Percentiles rank a stretch among this genome's conserved stretches.
Conservation (phyloP, 78 protist species). For the Polysphondylium violaceum region DNA sequence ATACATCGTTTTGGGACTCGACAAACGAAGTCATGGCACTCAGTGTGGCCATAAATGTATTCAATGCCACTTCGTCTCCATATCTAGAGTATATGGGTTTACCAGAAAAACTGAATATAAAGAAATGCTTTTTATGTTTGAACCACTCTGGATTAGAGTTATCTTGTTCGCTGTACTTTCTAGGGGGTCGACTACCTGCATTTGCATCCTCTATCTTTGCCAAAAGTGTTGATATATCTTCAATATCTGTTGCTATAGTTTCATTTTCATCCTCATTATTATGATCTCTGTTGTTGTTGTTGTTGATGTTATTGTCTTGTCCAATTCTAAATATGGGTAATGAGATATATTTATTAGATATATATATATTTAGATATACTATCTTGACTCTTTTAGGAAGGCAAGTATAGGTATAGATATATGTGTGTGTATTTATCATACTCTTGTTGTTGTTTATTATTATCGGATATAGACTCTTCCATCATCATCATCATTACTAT, state of each 20-base stretch:
- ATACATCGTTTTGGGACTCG: conserved; percentile 63
- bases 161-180: conserved; percentile 54
- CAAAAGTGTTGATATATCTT: background rate
- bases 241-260: conserved; percentile 16
- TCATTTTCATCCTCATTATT: too few relatives aligned
- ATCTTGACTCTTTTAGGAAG: too few relatives aligned
- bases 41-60: conserved; percentile 79
- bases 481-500: too few relatives aligned
- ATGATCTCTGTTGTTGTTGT: too few relatives aligned
- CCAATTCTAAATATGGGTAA: too few relatives aligned
- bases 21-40: conserved; percentile 82
- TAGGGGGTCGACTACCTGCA: background rate
- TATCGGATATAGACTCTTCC: too few relatives aligned
- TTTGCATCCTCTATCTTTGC: conserved; percentile 2
- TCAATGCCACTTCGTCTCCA: conserved; percentile 80
- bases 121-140: conserved; percentile 63
- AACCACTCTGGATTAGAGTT: conserved; percentile 79
- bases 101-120: conserved; percentile 57
- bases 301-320: too few relatives aligned
- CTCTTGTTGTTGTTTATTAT: too few relatives aligned
- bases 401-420: too few relatives aligned
- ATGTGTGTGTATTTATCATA: too few relatives aligned
- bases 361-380: too few relatives aligned
- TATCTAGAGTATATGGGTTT: conserved; percentile 76
- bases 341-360: too few relatives aligned